Conservation (phyloP, 306 rosid species). For the Albizia julibrissin region DNA sequence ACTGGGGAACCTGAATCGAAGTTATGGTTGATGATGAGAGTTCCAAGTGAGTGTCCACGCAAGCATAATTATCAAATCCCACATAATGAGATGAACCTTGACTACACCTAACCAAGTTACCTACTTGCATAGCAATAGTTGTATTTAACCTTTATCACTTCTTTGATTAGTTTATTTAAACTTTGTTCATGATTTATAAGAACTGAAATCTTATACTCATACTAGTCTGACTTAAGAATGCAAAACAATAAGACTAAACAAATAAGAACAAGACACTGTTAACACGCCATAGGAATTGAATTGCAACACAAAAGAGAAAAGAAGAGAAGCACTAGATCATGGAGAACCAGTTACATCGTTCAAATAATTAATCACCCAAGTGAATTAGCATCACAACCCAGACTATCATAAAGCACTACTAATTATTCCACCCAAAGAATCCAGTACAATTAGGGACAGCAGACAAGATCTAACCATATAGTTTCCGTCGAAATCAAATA, state of each 20-base stretch:
- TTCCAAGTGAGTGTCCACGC: constrained; percentile 14
- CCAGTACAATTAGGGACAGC: not conserved
- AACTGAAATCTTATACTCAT: constrained; percentile 13
- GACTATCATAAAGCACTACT: constrained; percentile 9
- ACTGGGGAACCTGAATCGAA: constrained; percentile 7
- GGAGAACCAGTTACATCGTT: not conserved
- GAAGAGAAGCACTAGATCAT: not conserved
- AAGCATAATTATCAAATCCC: constrained; percentile 20
- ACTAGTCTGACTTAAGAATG: not conserved
- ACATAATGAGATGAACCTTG: not conserved
- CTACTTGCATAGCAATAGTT: not conserved
- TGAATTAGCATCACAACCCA: constrained; percentile 8
- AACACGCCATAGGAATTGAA: constrained; percentile 5
- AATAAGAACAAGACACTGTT: not conserved
- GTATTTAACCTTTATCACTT: constrained; percentile 6
- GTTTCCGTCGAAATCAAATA: constrained; percentile 29
- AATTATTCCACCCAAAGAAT: constrained; percentile 4
- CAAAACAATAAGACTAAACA: not conserved
- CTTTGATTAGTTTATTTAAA: constrained; percentile 13
- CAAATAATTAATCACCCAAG: constrained; percentile 1
- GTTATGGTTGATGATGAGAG: not conserved
- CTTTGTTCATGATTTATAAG: not conserved
- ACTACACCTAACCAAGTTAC: constrained; percentile 24
- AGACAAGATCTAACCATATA: constrained; percentile 31
- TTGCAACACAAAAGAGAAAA: constrained; percentile 1